Evolutionary conservation across 2,329 filamentous ascomycete species (phyloP).

Genomic region (Paecilomyces sp.): DNA sequence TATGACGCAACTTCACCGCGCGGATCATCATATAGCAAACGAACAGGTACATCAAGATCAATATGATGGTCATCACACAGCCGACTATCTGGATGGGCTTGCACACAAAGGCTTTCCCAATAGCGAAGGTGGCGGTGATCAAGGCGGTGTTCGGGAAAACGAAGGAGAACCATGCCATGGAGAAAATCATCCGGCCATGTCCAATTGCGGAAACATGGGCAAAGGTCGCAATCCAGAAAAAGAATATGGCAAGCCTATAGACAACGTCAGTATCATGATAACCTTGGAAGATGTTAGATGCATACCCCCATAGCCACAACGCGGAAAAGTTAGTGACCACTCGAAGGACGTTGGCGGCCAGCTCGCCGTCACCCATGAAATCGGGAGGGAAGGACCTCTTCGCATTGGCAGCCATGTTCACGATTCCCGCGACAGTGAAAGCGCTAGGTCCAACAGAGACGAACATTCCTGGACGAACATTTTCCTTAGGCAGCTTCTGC

Average conservation of each 20-base stretch:
- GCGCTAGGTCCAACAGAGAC: slow-evolving; percentile 72
- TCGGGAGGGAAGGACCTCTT: slow-evolving; percentile 36
- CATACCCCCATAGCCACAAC: slow-evolving; percentile 69
- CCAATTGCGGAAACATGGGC: slow-evolving; percentile 63
- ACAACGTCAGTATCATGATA: slow-evolving; percentile 4
- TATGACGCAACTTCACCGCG: slow-evolving; percentile 57
- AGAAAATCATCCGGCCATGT: slow-evolving; percentile 60
- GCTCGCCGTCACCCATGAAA: slow-evolving; percentile 51
- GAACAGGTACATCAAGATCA: slow-evolving; percentile 61
- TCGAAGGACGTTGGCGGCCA: slow-evolving; percentile 49
- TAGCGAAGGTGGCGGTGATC: slow-evolving; percentile 63
- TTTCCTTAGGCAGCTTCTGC: slow-evolving; percentile 71
- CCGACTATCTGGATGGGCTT: slow-evolving; percentile 59
- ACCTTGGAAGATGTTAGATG: not conserved
- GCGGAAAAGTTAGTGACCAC: slow-evolving; percentile 57
- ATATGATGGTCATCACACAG: slow-evolving; percentile 57
- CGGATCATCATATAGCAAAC: slow-evolving; percentile 65
- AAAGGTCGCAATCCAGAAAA: slow-evolving; percentile 72
- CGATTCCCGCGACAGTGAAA: slow-evolving; percentile 56
- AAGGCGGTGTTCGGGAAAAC: slow-evolving; percentile 74
- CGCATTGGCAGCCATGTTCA: slow-evolving; percentile 50
- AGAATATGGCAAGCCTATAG: slow-evolving; percentile 64
- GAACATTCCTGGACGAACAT: slow-evolving; percentile 74
- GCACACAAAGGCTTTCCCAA: slow-evolving; percentile 57
- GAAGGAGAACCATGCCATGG: slow-evolving; percentile 82